Evolutionary conservation across 768 basidiomycete species (phyloP), one percentile per base, ranked within the genome.

Genomic region (Xerocomellus intermedius): DNA sequence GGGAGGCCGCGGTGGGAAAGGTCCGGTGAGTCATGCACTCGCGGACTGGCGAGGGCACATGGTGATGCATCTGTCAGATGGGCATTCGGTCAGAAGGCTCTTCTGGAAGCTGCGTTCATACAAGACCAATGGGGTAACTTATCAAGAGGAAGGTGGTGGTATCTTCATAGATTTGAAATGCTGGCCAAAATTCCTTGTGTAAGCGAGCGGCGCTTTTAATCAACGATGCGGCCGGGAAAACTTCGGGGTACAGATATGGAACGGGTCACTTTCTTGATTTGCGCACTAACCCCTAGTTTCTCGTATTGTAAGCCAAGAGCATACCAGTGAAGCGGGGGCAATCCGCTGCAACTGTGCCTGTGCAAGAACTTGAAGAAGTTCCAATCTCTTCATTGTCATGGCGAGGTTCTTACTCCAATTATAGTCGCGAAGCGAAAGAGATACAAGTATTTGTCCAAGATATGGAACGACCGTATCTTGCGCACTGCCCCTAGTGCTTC

Each of bases 111-210:
- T 28, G 61, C 44, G 32, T 24, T 51, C 47, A 13, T 12, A 21
- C 42, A 32, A 42, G 37, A 55, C 57, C 30, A 41, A 63, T 63
- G 52, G 56, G 49, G 45, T 44, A 42, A 48, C 42, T 50, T 46
- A 48, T 51, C 61, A 55, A 33, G 49, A 42, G 42, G 45, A 13
- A 55, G 30, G 16, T 28, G 22, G 37, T n/a, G 46, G 36, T 38
- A 48, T 41, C 17, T 16, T 39, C 28, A 12, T 30, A 52, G 44
- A 58, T 44, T 30, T 30, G 30, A 38, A 28, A 37, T 42, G 17
- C 16, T 28, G 19, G 30, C 30, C 22, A 24, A 30, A 37, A 39
- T 47, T 46, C 45, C 42, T 53, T 48, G n/a, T 48, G 33, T 48
- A 7, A 55, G 43, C 35, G 30, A 8, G 26, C 26, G 26, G 26